Conservation (phyloP, 164 flowering plant species). For the Tetracentron sinense region DNA sequence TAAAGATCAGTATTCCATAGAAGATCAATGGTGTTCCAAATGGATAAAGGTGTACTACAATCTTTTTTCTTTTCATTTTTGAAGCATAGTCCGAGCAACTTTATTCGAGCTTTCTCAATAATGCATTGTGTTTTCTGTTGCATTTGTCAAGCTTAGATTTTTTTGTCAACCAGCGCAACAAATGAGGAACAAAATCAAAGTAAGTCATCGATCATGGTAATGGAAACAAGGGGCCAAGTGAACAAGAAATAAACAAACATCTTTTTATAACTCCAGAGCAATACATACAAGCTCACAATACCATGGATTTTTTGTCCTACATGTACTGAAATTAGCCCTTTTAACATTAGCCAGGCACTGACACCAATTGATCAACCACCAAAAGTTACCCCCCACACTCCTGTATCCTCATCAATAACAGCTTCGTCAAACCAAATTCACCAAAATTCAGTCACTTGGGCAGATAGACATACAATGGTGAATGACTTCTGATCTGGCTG, state of each 20-base stretch:
- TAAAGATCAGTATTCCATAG: too few species aligned
- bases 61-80: too few species aligned
- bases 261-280: conserved; percentile 11
- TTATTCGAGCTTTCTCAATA: not conserved
- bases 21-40: too few species aligned
- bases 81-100: too few species aligned
- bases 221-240: not conserved
- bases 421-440: conserved; percentile 13
- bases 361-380: conserved; percentile 21
- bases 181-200: not conserved
- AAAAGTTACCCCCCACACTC: conserved; percentile 19
- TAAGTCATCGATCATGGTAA: not conserved
- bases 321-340: conserved; percentile 32
- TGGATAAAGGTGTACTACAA: too few species aligned
- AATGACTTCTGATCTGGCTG: conserved; percentile 15
- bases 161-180: not conserved
- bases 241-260: conserved; percentile 10
- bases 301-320: conserved; percentile 15
- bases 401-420: conserved; percentile 16
- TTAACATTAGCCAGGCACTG: conserved; percentile 26
- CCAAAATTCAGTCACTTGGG: conserved; percentile 4
- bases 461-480: conserved; percentile 1
- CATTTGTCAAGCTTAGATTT: not conserved
- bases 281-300: conserved; percentile 19
- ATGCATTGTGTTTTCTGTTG: too few species aligned